A percentile compares a stretch with the other conserved stretches of the same genome.
phyloP scores from a whole-genome alignment of 2,329 filamentous ascomycete species.

The Penicillium glabrum region DNA sequence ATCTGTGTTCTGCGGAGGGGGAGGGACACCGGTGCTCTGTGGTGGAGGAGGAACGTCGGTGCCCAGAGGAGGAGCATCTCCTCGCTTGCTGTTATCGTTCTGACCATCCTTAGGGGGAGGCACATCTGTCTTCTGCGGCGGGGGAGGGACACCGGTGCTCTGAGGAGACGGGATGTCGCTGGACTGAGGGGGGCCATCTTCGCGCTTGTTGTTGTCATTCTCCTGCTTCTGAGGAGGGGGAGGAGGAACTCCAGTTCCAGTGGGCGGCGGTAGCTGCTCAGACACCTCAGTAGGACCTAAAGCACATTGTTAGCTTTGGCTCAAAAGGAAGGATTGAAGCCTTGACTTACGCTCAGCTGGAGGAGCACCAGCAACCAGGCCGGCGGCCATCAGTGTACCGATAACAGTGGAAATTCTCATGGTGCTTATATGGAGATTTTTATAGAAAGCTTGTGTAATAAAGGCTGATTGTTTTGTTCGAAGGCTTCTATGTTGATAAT shows the following conservation, averaged over 20 bases:
- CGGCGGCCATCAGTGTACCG: conserved; percentile 8
- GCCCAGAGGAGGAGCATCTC: neutral
- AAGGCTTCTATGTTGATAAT: neutral
- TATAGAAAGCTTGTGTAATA: neutral
- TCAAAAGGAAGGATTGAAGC: neutral
- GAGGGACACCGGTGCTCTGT: neutral
- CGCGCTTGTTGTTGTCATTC: too few relatives aligned
- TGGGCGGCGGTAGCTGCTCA: neutral
- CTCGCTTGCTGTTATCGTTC: too few relatives aligned
- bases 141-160: neutral
- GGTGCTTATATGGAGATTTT: neutral
- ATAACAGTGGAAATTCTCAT: conserved; percentile 8
- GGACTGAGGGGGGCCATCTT: neutral
- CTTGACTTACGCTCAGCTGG: conserved; percentile 1
- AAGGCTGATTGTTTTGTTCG: neutral
- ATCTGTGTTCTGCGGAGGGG: too few relatives aligned
- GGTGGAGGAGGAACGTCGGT: neutral
- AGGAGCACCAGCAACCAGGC: conserved; percentile 7
- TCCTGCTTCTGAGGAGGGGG: neutral
- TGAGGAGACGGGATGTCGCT: neutral
- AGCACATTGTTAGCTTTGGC: neutral
- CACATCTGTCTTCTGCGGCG: too few relatives aligned
- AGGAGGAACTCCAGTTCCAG: neutral
- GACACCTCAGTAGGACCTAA: conserved; percentile 1
- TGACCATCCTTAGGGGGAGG: neutral